A percentile compares a stretch with the other conserved stretches of the same genome.
These are phyloP conservation scores for Xylaria curta DNA, from an alignment of 495 filamentous ascomycete species.

Conservation along the genomic window DNA sequence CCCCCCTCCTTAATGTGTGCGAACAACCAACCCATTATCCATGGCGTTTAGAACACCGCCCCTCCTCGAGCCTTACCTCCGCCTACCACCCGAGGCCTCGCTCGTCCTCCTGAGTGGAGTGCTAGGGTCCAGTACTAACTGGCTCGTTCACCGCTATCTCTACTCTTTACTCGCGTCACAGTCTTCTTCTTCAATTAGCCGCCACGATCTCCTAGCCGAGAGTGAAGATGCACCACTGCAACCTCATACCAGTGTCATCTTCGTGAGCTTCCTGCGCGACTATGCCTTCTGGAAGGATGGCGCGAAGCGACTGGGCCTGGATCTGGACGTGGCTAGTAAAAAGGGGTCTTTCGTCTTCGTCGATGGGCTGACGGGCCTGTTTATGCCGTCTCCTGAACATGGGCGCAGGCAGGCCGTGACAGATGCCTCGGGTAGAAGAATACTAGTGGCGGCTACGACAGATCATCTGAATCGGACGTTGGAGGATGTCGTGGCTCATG, in stretches of 20 bases:
- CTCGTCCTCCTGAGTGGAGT: constrained; percentile 77
- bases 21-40: constrained; percentile 5
- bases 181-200: constrained; percentile 8
- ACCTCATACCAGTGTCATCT: constrained; percentile 60
- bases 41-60: constrained; percentile 61
- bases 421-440: constrained; percentile 18
- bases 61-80: constrained; percentile 71
- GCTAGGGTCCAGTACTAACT: constrained; percentile 74
- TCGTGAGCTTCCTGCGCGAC: constrained; percentile 83
- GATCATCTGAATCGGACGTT: constrained; percentile 31
- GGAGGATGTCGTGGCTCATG: constrained; percentile 32
- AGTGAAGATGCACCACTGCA: constrained; percentile 22
- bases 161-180: constrained; percentile 57
- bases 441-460: constrained; percentile 27
- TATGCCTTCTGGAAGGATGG: constrained; percentile 75
- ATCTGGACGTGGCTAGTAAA: constrained; percentile 65
- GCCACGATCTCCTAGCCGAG: constrained; percentile 12
- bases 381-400: constrained; percentile 28
- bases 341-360: constrained; percentile 70
- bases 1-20: constrained; percentile 6
- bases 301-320: constrained; percentile 69
- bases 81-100: constrained; percentile 52
- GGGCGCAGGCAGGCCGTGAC: constrained; percentile 16
- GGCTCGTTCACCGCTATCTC: constrained; percentile 72
- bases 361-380: constrained; percentile 70